Evolutionary conservation across 2,329 filamentous ascomycete genomes (phyloP).

Genomic region (Aspergillus bombycis): DNA sequence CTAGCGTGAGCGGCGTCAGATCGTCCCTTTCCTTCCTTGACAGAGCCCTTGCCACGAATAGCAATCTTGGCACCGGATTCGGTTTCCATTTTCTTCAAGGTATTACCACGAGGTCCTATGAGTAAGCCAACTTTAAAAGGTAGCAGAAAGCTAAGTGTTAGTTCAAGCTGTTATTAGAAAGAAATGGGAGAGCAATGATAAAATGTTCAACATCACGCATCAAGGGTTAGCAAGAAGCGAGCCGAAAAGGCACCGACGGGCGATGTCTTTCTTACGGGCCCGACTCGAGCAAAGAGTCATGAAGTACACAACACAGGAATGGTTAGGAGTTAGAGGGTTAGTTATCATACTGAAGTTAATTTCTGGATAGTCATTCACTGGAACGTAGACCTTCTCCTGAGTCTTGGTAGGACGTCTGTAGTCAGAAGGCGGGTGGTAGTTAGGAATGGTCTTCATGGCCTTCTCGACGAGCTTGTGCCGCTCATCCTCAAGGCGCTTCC

Average conservation of each 20-base stretch:
- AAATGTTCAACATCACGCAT: conserved; percentile 38
- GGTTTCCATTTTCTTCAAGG: conserved; percentile 98
- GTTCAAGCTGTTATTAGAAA: conserved; percentile 57
- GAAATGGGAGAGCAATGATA: conserved; percentile 29
- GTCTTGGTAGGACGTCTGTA: conserved; percentile 99
- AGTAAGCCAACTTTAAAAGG: conserved; percentile 97
- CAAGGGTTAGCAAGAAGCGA: conserved; percentile 48
- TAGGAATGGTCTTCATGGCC: conserved; percentile 99
- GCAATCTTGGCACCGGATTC: conserved; percentile 98
- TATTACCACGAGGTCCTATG: conserved; percentile 99
- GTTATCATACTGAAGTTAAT: conserved; percentile 99
- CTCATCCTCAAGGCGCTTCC: conserved; percentile 97
- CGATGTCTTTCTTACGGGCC: conserved; percentile 39
- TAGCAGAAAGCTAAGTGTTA: conserved; percentile 83
- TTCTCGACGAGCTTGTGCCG: conserved; percentile 98
- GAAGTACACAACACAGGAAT: conserved; percentile 47
- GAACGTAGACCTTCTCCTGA: conserved; percentile 99
- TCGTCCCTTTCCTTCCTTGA: conserved; percentile 98
- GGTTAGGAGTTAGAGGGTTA: conserved; percentile 93
- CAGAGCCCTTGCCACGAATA: conserved; percentile 98
- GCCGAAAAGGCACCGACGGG: conserved; percentile 37
- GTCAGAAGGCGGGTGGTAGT: conserved; percentile 97
- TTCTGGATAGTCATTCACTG: conserved; percentile 99
- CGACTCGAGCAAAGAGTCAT: conserved; percentile 48
- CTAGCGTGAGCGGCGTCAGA: conserved; percentile 98